These are phyloP conservation scores for Septoria petroselini DNA, from an alignment of 2,329 filamentous ascomycete genomes.

Conservation along the genomic window DNA sequence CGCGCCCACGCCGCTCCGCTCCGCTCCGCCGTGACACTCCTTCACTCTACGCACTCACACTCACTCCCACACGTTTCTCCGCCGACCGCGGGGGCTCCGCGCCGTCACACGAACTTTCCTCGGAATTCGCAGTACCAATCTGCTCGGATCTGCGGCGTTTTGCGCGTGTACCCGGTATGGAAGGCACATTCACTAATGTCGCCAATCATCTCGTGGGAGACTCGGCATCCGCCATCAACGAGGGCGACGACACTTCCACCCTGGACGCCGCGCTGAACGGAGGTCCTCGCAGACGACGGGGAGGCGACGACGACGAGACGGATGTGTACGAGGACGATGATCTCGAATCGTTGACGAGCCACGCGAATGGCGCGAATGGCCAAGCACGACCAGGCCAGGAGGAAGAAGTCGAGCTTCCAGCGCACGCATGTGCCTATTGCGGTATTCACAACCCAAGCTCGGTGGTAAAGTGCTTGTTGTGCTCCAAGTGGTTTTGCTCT, in stretches of 20 bases:
- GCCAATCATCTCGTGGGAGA: slow-evolving; percentile 83
- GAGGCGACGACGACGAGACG: slow-evolving; percentile 86
- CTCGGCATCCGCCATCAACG: slow-evolving; percentile 82
- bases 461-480: slow-evolving; percentile 92
- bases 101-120: no score
- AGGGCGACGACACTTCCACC: slow-evolving; percentile 62
- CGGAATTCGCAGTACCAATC: no score
- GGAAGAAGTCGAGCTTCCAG: slow-evolving; percentile 78
- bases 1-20: slow-evolving; percentile 1
- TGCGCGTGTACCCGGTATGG: slow-evolving; percentile 53
- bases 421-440: slow-evolving; percentile 96
- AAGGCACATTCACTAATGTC: slow-evolving; percentile 83
- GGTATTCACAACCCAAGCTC: slow-evolving; percentile 94
- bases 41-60: slow-evolving; percentile 5
- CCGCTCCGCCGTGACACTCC: not conserved
- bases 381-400: slow-evolving; percentile 61
- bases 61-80: no score
- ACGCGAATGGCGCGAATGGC: slow-evolving; percentile 71
- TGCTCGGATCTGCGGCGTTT: slow-evolving; percentile 9
- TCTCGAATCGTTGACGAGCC: slow-evolving; percentile 70
- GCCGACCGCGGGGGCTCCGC: no score
- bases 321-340: slow-evolving; percentile 73
- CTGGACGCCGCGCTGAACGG: slow-evolving; percentile 67
- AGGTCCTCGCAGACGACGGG: slow-evolving; percentile 61
- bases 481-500: slow-evolving; percentile 99